Percentiles rank a stretch among this genome's conserved stretches.
These are phyloP conservation scores for Talaromyces liani DNA, from an alignment of 495 filamentous ascomycete genomes.

Conservation along the genomic window DNA sequence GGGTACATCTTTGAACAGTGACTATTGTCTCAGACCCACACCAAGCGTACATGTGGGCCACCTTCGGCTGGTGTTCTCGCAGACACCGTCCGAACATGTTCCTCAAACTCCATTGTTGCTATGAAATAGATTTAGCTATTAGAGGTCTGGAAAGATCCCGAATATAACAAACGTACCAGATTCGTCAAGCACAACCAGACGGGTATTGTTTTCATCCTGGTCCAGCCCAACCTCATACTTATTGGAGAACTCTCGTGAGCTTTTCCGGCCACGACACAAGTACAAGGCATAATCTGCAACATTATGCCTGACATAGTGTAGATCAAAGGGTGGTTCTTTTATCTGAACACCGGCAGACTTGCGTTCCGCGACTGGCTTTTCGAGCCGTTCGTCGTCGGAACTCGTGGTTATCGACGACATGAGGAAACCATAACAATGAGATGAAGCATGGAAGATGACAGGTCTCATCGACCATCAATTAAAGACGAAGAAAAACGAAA, in stretches of 20 bases:
- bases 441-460: neutral
- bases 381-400: neutral
- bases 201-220: neutral
- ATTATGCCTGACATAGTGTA: neutral
- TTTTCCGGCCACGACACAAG: neutral
- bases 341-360: neutral
- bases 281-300: constrained; percentile 1
- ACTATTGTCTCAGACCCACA: neutral
- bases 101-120: constrained; percentile 6
- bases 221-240: neutral
- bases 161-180: neutral
- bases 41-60: neutral
- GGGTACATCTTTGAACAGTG: neutral
- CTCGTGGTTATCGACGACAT: neutral
- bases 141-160: neutral
- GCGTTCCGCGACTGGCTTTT: neutral
- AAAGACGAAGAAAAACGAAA: neutral
- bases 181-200: constrained; percentile 3
- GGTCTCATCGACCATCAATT: neutral
- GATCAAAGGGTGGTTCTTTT: neutral
- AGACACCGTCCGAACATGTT: neutral
- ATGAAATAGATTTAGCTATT: neutral
- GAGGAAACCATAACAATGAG: neutral
- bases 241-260: neutral
- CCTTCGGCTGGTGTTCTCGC: constrained; percentile 1